phyloP scores from a whole-genome alignment of 1,284 basidiomycete species.

The Schizophyllum commune region DNA sequence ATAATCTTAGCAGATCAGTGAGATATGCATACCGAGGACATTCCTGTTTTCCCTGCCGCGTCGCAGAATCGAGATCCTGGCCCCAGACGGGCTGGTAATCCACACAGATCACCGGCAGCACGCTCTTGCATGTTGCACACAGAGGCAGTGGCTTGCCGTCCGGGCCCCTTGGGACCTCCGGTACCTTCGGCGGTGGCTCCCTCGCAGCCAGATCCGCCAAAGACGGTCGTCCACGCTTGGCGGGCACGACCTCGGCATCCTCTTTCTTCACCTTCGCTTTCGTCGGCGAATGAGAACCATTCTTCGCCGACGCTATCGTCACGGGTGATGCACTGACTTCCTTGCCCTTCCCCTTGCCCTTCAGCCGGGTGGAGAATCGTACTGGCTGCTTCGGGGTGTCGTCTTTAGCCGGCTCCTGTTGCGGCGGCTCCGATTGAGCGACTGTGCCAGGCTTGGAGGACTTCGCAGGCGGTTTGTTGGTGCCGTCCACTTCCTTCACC shows the following conservation, averaged over 20 bases:
- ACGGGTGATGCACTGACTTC: slow-evolving; percentile 19
- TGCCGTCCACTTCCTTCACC: no score
- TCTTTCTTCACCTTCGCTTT: slow-evolving; percentile 39
- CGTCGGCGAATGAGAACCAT: slow-evolving; percentile 7
- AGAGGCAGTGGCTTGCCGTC: slow-evolving; percentile 54
- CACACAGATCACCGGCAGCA: slow-evolving; percentile 65
- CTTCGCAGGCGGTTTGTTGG: no score
- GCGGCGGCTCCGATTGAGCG: no score
- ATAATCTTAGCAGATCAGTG: not conserved
- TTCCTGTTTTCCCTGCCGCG: slow-evolving; percentile 54
- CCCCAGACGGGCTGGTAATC: slow-evolving; percentile 70
- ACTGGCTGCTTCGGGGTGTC: no score
- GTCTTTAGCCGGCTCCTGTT: no score
- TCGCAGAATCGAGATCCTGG: slow-evolving; percentile 39
- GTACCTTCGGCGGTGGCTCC: slow-evolving; percentile 21
- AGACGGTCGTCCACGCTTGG: slow-evolving; percentile 39
- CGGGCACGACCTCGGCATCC: slow-evolving; percentile 29
- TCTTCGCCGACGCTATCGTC: slow-evolving; percentile 15
- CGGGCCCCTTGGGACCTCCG: slow-evolving; percentile 35
- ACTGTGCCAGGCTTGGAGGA: no score
- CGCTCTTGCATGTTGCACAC: slow-evolving; percentile 58
- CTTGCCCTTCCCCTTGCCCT: slow-evolving; percentile 17
- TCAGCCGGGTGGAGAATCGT: slow-evolving; percentile 8
- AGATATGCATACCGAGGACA: slow-evolving; percentile 57
- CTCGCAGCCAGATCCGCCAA: slow-evolving; percentile 27